Evolutionary conservation across 2,329 filamentous ascomycete genomes (phyloP).

Genomic region (Botrytis fragariae): DNA sequence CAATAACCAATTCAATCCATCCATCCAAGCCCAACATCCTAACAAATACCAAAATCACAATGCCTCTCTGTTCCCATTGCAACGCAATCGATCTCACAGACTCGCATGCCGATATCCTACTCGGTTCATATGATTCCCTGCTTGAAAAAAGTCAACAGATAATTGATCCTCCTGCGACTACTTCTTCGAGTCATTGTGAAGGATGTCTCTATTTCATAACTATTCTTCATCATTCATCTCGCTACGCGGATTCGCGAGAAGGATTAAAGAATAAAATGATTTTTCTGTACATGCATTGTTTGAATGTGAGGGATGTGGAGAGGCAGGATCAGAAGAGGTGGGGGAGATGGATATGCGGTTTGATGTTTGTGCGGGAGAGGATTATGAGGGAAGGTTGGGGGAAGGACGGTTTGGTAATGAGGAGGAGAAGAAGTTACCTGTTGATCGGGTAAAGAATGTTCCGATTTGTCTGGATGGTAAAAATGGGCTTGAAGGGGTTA

Average conservation of each 20-base stretch:
- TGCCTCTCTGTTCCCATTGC: background rate
- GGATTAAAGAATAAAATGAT: background rate
- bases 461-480: background rate
- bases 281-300: background rate
- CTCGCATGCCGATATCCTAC: background rate
- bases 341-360: background rate
- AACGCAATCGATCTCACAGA: background rate
- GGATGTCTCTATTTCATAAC: background rate
- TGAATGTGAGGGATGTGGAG: background rate
- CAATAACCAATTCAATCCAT: background rate
- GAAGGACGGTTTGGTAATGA: background rate
- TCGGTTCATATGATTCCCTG: background rate
- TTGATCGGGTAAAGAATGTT: background rate
- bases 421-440: background rate
- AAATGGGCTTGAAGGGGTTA: background rate
- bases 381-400: background rate
- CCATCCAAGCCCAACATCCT: too few species aligned
- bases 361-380: background rate
- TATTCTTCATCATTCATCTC: background rate
- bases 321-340: background rate
- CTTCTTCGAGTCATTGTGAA: background rate
- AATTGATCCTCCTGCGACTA: background rate
- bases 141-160: background rate
- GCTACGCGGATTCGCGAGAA: background rate
- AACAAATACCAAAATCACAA: background rate